Evolutionary conservation across 768 basidiomycete species (phyloP), one percentile per base, ranked within the genome.

Genomic region (Suillus brevipes): DNA sequence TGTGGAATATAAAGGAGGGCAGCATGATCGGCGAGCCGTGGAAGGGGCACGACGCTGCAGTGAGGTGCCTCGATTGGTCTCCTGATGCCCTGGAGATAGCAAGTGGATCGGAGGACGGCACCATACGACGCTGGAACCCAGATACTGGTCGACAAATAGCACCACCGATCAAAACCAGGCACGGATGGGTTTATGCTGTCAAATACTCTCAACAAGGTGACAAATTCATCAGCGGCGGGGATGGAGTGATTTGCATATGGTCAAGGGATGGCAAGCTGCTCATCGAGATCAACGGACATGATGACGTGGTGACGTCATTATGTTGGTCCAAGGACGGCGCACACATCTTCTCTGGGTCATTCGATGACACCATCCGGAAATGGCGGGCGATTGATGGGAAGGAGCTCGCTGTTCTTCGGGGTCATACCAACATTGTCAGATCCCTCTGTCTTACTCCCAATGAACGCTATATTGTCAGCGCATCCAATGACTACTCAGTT

Each of bases 31-130:
- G 49, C 6, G 49, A 49, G 13, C 23, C 23, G 6, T 49, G 49
- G 49, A 23, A 25, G 49, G 49, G 49, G 49, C 55, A 67, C 23
- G 60, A 31, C 6, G 57, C 23, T 1, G 34, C 50, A 3, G 56
- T 64, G 2, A 38, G 20, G 13, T 36, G 58, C 16, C 52, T 68
- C 9, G 67, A 58, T 16, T 67, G 69, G 34, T 71, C 71, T 16
- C 63, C 47, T 0, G 56, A 66, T 49, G 61, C 67, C 7, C 64
- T 62, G n/a, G 43, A 59, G 23, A 56, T 72, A 2, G 71, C 63
- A 5, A 65, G 59, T 7, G 66, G 56, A 66, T 69, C 8, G 2
- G 10, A 47, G 13, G 45, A 47, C 12, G 45, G 45, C 10, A 47
- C 45, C 45, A 23, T 47, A 47, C 56, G 64, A 14, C 37, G 67